These are phyloP conservation scores for Trichodelitschia bisporula DNA, from an alignment of 495 filamentous ascomycete genomes.

Conservation along the genomic window DNA sequence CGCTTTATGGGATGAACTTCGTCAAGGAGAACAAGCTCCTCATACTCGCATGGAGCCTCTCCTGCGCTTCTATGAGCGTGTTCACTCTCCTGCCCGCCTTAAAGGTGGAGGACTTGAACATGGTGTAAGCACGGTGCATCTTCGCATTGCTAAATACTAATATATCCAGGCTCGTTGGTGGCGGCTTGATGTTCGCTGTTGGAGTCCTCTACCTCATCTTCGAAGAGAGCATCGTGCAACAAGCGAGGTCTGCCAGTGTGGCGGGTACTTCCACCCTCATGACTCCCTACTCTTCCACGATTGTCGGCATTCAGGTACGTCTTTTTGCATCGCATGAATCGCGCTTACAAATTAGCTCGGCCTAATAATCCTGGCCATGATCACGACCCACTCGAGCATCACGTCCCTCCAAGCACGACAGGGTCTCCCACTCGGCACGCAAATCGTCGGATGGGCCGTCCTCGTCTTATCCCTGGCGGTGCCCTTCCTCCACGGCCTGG, in stretches of 20 bases:
- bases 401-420: constrained; percentile 61
- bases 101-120: constrained; percentile 51
- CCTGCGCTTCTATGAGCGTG: constrained; percentile 60
- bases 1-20: constrained; percentile 48
- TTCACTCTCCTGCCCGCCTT: constrained; percentile 78
- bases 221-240: constrained; percentile 41
- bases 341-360: too few relatives aligned
- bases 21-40: constrained; percentile 34
- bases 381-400: constrained; percentile 65
- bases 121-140: constrained; percentile 32
- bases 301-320: constrained; percentile 16
- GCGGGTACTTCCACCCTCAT: constrained; percentile 4
- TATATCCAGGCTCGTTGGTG: constrained; percentile 39
- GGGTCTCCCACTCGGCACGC: constrained; percentile 77
- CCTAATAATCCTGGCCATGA: constrained; percentile 58
- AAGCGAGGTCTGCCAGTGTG: constrained; percentile 8
- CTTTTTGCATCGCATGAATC: neutral
- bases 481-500: constrained; percentile 57
- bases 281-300: constrained; percentile 10
- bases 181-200: constrained; percentile 49
- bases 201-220: constrained; percentile 64
- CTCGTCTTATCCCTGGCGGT: constrained; percentile 50
- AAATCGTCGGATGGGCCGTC: constrained; percentile 65
- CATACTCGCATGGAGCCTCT: constrained; percentile 46
- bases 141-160: neutral